Evolutionary conservation across 257 asterid species (phyloP).

Genomic region (Ballota nigra): DNA sequence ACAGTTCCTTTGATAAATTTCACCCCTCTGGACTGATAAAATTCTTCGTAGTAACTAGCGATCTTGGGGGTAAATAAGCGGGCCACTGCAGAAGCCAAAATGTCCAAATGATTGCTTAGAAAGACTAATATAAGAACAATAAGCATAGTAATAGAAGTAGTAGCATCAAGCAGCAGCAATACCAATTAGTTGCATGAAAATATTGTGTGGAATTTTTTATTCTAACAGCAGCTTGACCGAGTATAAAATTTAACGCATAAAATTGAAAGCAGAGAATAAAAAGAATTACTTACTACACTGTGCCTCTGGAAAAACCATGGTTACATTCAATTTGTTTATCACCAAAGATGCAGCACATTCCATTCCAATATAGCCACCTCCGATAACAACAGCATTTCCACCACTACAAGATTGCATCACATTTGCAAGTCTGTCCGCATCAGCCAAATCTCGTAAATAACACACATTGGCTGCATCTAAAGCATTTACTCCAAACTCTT

Average conservation of each 20-base stretch:
- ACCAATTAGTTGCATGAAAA: too few relatives aligned
- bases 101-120: not conserved
- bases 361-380: conserved; percentile 96
- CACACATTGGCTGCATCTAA: conserved; percentile 78
- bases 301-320: conserved; percentile 92
- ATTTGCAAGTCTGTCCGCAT: conserved; percentile 69
- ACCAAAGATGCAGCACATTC: conserved; percentile 90
- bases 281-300: conserved; percentile 64
- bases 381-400: conserved; percentile 80
- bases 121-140: conserved; percentile 4
- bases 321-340: conserved; percentile 65
- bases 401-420: conserved; percentile 67
- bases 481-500: conserved; percentile 85
- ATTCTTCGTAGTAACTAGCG: conserved; percentile 87
- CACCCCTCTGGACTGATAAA: conserved; percentile 90
- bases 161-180: too few relatives aligned
- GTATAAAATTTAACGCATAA: not conserved
- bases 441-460: conserved; percentile 72
- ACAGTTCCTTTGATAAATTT: conserved; percentile 86
- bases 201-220: not conserved
- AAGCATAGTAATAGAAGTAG: not conserved
- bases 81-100: conserved; percentile 67
- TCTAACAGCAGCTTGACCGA: conserved; percentile 4
- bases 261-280: conserved; percentile 7
- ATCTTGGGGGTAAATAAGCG: conserved; percentile 84